Evolutionary conservation across 2,329 filamentous ascomycete species (phyloP), one percentile per base, ranked within the genome.

Genomic region (Stromatinia cepivora): DNA sequence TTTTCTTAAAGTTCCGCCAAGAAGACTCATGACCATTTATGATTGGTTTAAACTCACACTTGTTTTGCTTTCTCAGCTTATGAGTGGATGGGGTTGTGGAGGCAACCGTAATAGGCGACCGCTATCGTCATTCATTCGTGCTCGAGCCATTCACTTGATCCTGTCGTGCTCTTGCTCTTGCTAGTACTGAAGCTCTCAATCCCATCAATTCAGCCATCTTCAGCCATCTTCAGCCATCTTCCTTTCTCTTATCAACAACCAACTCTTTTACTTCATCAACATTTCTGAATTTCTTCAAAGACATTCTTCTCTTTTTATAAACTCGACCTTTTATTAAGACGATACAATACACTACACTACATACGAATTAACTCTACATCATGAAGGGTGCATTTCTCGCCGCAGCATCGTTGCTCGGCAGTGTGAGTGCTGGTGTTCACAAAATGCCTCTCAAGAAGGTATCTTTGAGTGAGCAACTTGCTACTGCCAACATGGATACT

Each of bases 381-480:
- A 98, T 97, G 94, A 97, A 96, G 90, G 89, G 89, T 81, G 85
- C 90, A 82, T 84, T 93, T 78, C 82, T 97, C 79, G 90, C 92
- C 80, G 89, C 90, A 78, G 86, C 68, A 45, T 59, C 90, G 84
- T 88, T 96, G 85, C 86, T 94, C 79, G 91, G 92, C 84, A 89
- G 90, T 80, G 91, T 91, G 80, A 87, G 92, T 79, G 94, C 93
- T 76, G 93, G 89, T 78, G 86, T 97, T 75, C 93, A 98, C 88
- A 96, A 93, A 87, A 90, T 97, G 87, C 95, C 96, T 87, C 90
- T 99, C 79, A 92, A 97, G 87, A 99, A 99, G 90, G 84, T 98
- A 72, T 91, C 95, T 75, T 85, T 99, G 70, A 87, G 90, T 63
- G 92, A 98, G 81, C 95, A 98, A 85, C 88, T 99, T 79, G 94